Base-by-base conservation (phyloP, 2,329 filamentous ascomycete species). In the Dothideomycetes sp. region DNA sequence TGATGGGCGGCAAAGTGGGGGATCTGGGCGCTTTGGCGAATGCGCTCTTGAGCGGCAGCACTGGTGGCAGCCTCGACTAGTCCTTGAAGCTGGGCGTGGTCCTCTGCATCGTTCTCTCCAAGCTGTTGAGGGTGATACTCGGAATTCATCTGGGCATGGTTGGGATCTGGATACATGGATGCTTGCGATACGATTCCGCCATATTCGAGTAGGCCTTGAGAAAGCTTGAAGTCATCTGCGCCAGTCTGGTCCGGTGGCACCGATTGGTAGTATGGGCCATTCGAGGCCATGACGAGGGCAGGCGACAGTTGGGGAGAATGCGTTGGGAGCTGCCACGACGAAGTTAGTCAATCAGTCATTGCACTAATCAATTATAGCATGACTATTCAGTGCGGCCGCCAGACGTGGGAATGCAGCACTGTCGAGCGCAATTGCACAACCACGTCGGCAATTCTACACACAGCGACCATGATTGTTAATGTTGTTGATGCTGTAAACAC, bases 31-130 rank as follows among this genome's bases (percentile, higher is more conserved):
- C 36, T 36, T 29, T 43, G 41, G 24, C 41, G 2, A 59, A 36
- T 38, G n/a, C 34, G 41, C 19, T 44, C 44, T 24, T 43, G 41
- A 17, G 33, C 41, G 14, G 45, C 45, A 14, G 40, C 42, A 16
- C 27, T 45, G 15, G 42, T 41, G 7, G 45, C 45, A 19, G 42
- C 45, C 14, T 44, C 39, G 12, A 47, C 45, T 9, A 47, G 42
- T 10, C 39, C 41, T 29, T 47, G 45, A 3, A 47, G 40, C 17
- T 47, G 42, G 8, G 43, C 37, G 10, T 37, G 35, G 10, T 43
- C 41, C 15, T 36, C 36, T 30, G 29, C 22, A 10, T 43, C 36
- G 17, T 38, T 31, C 4, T 42, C 40, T 16, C 31, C 35, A 5
- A 38, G 33, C 15, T 43, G 41, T 27, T 43, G 41, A 14, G 16